Evolutionary conservation across 805 yeast species (phyloP), one percentile per base, ranked within the genome.

Genomic region (Metschnikowia sp.): DNA sequence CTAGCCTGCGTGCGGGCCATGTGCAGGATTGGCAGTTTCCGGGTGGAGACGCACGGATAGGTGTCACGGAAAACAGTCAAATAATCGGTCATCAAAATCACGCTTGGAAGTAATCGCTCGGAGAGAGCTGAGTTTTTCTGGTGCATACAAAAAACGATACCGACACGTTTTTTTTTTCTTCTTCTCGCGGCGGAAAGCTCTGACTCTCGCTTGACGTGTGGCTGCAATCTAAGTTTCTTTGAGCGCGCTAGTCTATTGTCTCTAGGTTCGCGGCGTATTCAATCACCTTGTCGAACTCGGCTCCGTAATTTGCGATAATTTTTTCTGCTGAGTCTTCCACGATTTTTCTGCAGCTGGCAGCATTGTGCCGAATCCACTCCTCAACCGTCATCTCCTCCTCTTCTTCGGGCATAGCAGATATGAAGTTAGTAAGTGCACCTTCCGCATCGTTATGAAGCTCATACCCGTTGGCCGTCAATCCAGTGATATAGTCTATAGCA

Each of bases 311-410:
- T 13, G 65, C 58, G 18, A 82, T 63, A 71, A 86, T 73, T 31
- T 62, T 65, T 4, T 72, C 69, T 32, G 82, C 71, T 29, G 76
- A 75, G 29, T 70, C 69, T 32, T 70, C 61, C 6, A 84, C 69
- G 40, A 79, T 69, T 28, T 63, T 63, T 36, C 75, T 75, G 19
- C 86, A 83, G 52, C 77, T 78, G 10, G 66, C 63, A 0, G 88
- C 86, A 55, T 77, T 76, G 53, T 75, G 70, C 30, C 59, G 58
- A 18, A 86, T 65, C 96, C 96, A 89, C 49, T 85, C 79, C 41
- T 75, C 72, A n/a, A 88, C 77, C 0, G 86, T 79, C 84, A 84
- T 81, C 10, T 78, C 72, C 54, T 86, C 70, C 58, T 86, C 90
- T 26, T 77, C 78, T 30, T 77, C 81, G 0, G 92, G 91, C 80